phyloP scores from a whole-genome alignment of 2,329 filamentous ascomycete genomes.

The Penicillium nordicum region DNA sequence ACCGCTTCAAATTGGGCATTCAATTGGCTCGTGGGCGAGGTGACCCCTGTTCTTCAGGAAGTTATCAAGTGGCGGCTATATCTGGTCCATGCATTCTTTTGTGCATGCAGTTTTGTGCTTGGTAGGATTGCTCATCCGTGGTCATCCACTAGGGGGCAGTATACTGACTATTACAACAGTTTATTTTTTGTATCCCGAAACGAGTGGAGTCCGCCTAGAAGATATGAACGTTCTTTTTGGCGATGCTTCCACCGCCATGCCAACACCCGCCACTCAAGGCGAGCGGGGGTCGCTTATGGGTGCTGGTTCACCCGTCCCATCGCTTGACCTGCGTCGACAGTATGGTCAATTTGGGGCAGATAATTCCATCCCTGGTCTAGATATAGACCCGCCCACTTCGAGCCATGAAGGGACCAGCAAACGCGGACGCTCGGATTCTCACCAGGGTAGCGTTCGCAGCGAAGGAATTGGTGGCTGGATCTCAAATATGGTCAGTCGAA shows the following conservation, averaged over 20 bases:
- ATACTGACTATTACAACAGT: constrained; percentile 53
- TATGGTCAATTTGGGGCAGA: constrained; percentile 54
- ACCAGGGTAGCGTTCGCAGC: constrained; percentile 33
- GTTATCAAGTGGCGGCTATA: constrained; percentile 92
- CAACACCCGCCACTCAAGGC: constrained; percentile 71
- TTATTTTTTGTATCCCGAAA: constrained; percentile 96
- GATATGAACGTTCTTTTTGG: constrained; percentile 96
- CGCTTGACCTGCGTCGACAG: constrained; percentile 63
- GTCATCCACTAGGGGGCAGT: not conserved
- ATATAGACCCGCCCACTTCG: constrained; percentile 73
- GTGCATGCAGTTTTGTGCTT: constrained; percentile 88
- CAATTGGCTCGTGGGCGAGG: constrained; percentile 94
- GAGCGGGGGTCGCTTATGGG: constrained; percentile 82
- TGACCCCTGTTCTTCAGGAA: constrained; percentile 91
- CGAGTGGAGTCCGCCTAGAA: constrained; percentile 88
- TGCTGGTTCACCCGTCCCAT: constrained; percentile 73
- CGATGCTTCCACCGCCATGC: constrained; percentile 79
- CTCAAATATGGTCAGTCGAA: constrained; percentile 59
- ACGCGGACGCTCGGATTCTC: constrained; percentile 35
- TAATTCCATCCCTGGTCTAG: constrained; percentile 71
- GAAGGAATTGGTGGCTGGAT: constrained; percentile 69
- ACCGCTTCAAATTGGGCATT: constrained; percentile 98
- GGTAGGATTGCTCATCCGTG: constrained; percentile 61
- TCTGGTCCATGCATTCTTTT: constrained; percentile 94
- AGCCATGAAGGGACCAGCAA: constrained; percentile 50